Evolutionary conservation across 129 eudicot species (phyloP), one percentile per base, ranked within the genome.

Genomic region (Rutidosis leptorrhynchoides): DNA sequence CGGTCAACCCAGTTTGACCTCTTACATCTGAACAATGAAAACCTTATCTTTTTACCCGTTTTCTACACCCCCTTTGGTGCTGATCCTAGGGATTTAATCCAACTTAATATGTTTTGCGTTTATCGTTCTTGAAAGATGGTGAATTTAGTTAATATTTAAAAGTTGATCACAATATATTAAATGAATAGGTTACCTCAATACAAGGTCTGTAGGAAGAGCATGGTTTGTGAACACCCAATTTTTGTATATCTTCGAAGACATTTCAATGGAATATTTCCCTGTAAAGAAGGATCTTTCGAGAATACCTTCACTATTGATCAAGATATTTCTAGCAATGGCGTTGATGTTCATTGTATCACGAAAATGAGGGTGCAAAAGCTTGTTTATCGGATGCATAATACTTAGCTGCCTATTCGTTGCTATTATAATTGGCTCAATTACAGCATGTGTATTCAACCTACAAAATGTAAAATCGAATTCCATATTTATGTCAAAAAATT

Each of bases 381-480:
- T 81, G 57, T 71, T 33, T 26, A 84, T 75, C 2, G 84, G 84
- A 66, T 84, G 90, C 30, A 84, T 48, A 43, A 76, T 82, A 32
- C 90, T 84, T 27, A 84, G 56, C 22, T 84, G 83, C 43, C 90
- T 66, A 37, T 84, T 76, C 8, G 90, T 76, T 27, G 90, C 82
- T 57, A 84, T 78, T 21, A 81, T 43, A 65, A 78, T 71, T 55
- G 86, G 86, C 77, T 84, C 90, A 48, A 84, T 75, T 7, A 70
- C 68, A 26, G 93, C 93, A 59, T 85, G 93, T 2, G 87, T 85
- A 52, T 79, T 64, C 72, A 85, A 74, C 92, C 92, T 85, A 63
- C 23, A 17, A 68, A 24, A 29, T 37, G 58, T 20, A 12, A 7
- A 26, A 26, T 42, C 6, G 19, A 7, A 26, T 42, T 42, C 6